Evolutionary conservation across 129 eudicot genomes (phyloP), one percentile per base, ranked within the genome.

Genomic region (Smallanthus sonchifolius): DNA sequence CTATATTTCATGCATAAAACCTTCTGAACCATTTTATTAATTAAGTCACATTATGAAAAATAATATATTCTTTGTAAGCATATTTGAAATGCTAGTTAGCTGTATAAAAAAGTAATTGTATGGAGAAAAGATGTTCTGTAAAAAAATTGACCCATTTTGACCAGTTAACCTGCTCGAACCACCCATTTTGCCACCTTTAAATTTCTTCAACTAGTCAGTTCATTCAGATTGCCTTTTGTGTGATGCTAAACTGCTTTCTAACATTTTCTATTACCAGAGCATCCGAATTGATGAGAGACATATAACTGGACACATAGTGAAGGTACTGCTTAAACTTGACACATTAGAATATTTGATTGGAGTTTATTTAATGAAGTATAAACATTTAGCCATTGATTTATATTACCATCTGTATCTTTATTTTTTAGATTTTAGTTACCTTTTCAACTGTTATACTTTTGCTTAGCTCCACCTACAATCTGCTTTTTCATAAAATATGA

Each of bases 281-380:
- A 88, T 91, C 75, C 89, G 92, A 55, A 85, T 91, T 80, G 97
- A 94, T 34, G 98, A 94, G 66, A 94, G 98, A 75, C 98, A 90
- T 69, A 79, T 91, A 68, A 80, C 98, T 8, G 98, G 98, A 45
- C 85, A 90, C 77, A 86, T 94, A 75, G 88, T 88, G 85, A 94
- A 91, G 98, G 98, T 94, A 85, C 56, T 47, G 34, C 45, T 32
- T 56, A 45, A 69, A 37, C 6, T 67, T 32, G 19, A 13, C 36
- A 51, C 65, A 71, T 32, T 32, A 14, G 69, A n/a, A n/a, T n/a
- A n/a, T n/a, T n/a, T n/a, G n/a, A 79, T 32, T 20, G 16, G 11
- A 72, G 52, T 40, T 59, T 16, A 73, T 44, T 19, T 73, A 35
- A 73, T 56, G 48, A 73, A 64, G 16, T 79, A 20, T 28, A 13